Base-by-base conservation (phyloP, 495 filamentous ascomycete species). In the Xylaria sp. region DNA sequence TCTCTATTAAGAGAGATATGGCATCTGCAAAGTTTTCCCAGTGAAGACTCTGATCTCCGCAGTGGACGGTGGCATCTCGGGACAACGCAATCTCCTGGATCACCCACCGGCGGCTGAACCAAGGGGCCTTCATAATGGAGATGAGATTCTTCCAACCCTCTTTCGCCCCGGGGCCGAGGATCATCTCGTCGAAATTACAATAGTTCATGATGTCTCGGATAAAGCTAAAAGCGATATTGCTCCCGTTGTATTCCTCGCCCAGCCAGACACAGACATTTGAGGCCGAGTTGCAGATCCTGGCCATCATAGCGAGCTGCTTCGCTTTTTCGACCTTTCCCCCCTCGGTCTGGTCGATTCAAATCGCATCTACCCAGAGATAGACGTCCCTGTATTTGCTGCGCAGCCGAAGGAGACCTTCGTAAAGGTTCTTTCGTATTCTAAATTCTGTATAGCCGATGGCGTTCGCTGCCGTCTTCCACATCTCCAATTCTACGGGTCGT, bases 11-110 rank as follows among this genome's bases (percentile, higher is more conserved):
- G 29, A 57, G 53, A 5, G 24, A 31, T 3, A 57, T 7, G 4
- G 53, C 53, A 57, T 57, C 53, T 5, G 53, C 24, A 57, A 57
- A 57, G 53, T 57, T 26, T 5, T 31, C 29, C 53, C 53, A 57
- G 26, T 57, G 24, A 31, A 57, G 26, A 33, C 0, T 31, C 53
- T 4, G 53, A 7, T 33, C 11, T 31, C 53, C 53, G 29, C 24
- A 31, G 29, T 57, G 53, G 2, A 57, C 1, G 24, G 12, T 31
- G 1, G 53, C 53, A 19, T 57, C 24, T 31, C 53, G 53, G 24
- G 53, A 31, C 53, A 33, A 4, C 14, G 53, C 11, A 57, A 57
- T 33, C 53, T 57, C 53, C 53, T 57, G 53, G 24, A 57, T 33
- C 29, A 57, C 53, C 53, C 53, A 57, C 0, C 53, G 53, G 3